These are phyloP conservation scores for Geosmithia morbida DNA, from an alignment of 2,329 filamentous ascomycete species.

Conservation along the genomic window DNA sequence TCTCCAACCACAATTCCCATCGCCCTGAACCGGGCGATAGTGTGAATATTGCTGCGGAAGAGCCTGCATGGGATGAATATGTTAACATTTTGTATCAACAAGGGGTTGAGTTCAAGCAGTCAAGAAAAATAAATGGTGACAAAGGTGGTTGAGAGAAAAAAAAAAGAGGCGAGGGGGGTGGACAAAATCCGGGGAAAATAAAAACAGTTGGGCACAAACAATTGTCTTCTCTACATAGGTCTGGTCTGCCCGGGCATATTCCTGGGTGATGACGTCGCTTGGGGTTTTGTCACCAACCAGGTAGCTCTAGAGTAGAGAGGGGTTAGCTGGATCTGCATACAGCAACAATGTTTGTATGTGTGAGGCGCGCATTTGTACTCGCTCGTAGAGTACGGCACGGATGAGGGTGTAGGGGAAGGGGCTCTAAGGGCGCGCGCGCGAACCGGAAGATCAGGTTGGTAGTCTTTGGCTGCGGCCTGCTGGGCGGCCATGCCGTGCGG, in stretches of 20 bases:
- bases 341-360: neutral
- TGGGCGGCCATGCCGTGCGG: conserved; percentile 38
- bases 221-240: conserved; percentile 76
- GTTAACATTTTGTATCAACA: neutral
- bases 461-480: conserved; percentile 44
- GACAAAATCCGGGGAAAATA: neutral
- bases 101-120: neutral
- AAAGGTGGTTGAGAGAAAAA: neutral
- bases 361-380: too few relatives aligned
- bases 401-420: neutral
- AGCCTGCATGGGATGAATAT: conserved; percentile 32
- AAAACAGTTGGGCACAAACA: conserved; percentile 34
- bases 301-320: neutral
- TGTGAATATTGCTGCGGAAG: conserved; percentile 74
- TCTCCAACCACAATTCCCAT: conserved; percentile 96
- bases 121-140: neutral
- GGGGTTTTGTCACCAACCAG: conserved; percentile 65
- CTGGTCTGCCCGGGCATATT: conserved; percentile 81
- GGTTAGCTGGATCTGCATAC: neutral
- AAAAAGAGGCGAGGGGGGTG: neutral
- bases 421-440: conserved; percentile 7
- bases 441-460: conserved; percentile 43
- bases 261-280: conserved; percentile 62
- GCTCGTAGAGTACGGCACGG: too few relatives aligned
- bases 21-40: conserved; percentile 77